Percentiles rank a stretch among this genome's conserved stretches.
phyloP scores from a whole-genome alignment of 768 basidiomycete genomes.

The Serpula lacrymans region DNA sequence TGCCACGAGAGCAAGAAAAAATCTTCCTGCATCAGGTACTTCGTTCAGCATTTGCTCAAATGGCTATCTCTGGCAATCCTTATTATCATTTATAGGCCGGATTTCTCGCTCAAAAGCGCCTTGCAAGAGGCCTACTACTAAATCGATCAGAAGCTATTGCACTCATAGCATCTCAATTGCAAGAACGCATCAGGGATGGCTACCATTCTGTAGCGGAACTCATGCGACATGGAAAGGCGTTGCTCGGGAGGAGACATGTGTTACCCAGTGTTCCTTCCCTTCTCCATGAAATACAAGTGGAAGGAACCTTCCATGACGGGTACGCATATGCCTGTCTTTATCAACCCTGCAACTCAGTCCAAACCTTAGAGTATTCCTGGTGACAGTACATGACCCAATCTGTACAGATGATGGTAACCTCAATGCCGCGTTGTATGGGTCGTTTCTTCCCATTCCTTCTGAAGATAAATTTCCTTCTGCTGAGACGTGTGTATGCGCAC shows the following conservation, averaged over 20 bases:
- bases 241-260: slow-evolving; percentile 89
- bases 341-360: not conserved
- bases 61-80: slow-evolving; percentile 2
- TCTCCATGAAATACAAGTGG: slow-evolving; percentile 88
- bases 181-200: slow-evolving; percentile 94
- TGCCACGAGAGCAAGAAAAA: slow-evolving; percentile 74
- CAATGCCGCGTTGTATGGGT: slow-evolving; percentile 86
- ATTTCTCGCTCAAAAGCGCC: slow-evolving; percentile 86
- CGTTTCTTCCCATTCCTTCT: slow-evolving; percentile 82
- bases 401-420: slow-evolving; percentile 80
- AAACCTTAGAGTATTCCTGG: slow-evolving; percentile 68
- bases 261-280: slow-evolving; percentile 72
- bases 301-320: slow-evolving; percentile 91
- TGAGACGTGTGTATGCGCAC: slow-evolving; percentile 46
- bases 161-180: slow-evolving; percentile 87
- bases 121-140: slow-evolving; percentile 87
- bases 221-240: slow-evolving; percentile 89
- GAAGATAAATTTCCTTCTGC: slow-evolving; percentile 59
- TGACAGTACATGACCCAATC: slow-evolving; percentile 95
- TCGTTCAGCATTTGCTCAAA: not conserved
- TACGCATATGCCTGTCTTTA: slow-evolving; percentile 32
- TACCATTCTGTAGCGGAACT: slow-evolving; percentile 78
- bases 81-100: slow-evolving; percentile 55
- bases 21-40: slow-evolving; percentile 67
- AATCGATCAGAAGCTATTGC: slow-evolving; percentile 88